Evolutionary conservation across 2,329 filamentous ascomycete species (phyloP), one percentile per base, ranked within the genome.

Genomic region (Fusarium brachygibbosum): DNA sequence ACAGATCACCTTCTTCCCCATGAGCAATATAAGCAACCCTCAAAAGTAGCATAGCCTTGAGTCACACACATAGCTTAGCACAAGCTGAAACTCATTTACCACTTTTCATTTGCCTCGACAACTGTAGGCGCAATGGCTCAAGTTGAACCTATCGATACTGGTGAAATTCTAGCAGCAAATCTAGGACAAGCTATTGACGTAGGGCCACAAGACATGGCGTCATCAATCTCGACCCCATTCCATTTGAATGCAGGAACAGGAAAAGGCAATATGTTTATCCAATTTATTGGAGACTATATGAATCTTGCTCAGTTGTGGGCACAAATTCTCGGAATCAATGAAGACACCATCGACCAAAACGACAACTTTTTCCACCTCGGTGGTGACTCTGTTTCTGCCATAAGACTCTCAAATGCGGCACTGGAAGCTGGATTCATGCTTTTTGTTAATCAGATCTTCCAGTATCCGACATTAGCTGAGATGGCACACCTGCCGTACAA

Each of bases 301-400:
- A 46, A 46, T n/a, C 52, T 62, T 11, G 40, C 13, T 16, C 38
- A 46, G 9, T 28, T 62, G 7, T 62, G 58, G 58, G 51, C 58
- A 32, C 28, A 46, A 12, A 32, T 57, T 28, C 58, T 62, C 12
- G 19, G 13, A 41, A 44, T 44, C 8, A 7, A 57, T 11, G 12
- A 51, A 51, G 41, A 57, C 9, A 34, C 52, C 32, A 62, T 62
- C 29, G 34, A 40, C 11, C 38, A 35, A 38, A 46, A 62, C 21
- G 58, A 62, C 38, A 62, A 57, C 51, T 62, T 62, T 32, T 62
- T 62, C 32, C 45, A 62, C 25, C 58, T 57, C 13, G 58, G 58
- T 12, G 58, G 58, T 16, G 58, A 62, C 19, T 62, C 58, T 5
- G 19, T 62, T 14, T 32, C 58, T n/a, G 58, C 58, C 31, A 38